Base-by-base conservation (phyloP, 2,329 filamentous ascomycete genomes). In the Sarocladium brachiariae region DNA sequence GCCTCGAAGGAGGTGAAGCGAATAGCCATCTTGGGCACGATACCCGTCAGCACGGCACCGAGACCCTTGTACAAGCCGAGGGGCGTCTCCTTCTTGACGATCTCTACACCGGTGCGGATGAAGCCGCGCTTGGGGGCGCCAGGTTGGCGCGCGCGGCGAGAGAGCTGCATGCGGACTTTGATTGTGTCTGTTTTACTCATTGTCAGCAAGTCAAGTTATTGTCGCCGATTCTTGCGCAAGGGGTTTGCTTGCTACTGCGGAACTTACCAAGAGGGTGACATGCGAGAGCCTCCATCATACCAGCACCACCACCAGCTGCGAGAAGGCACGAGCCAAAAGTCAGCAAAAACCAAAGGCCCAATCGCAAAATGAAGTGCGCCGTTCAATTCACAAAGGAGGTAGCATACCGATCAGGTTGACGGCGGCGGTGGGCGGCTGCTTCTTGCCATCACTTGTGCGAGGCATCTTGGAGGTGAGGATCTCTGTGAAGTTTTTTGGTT, bases 131-230 rank as follows among this genome's bases (percentile, higher is more conserved):
- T 84, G 61, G 91, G 89, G 67, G 86, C 82, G 54, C 93, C 93
- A 51, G 90, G 90, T 53, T 83, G 80, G 58, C 87, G 81, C 47
- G 87, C 89, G 66, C 93, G 83, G 58, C 86, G 81, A 51, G 93
- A 97, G 54, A 99, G 85, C 74, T 99, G 93, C 95, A 99, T 99
- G 60, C 93, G 90, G 55, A 99, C 93, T 80, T 99, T 96, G 76
- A 97, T 95, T 53, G 91, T 96, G 70, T 96, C 89, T n/a, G n/a
- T n/a, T n/a, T n/a, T n/a, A n/a, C n/a, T n/a, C n/a, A n/a, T n/a
- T n/a, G n/a, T n/a, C n/a, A n/a, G n/a, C n/a, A n/a, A n/a, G n/a
- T n/a, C n/a, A n/a, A n/a, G n/a, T n/a, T n/a, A n/a, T n/a, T n/a
- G n/a, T n/a, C n/a, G n/a, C n/a, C n/a, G n/a, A n/a, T n/a, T n/a